Evolutionary conservation across 768 basidiomycete genomes (phyloP).

Genomic region (Lentinus brumalis): DNA sequence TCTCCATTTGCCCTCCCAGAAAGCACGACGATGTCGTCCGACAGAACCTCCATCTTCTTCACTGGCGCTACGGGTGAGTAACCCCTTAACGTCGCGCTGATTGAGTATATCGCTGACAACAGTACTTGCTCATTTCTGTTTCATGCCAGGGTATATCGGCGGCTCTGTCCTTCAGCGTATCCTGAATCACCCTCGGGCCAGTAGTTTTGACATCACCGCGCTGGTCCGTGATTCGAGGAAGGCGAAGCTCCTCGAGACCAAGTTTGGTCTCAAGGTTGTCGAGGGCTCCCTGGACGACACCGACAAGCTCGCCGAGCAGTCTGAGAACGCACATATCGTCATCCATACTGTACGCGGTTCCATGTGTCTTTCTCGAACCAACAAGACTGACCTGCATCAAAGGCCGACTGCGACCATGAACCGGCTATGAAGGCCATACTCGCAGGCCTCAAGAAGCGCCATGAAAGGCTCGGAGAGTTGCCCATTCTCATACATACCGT

Average conservation of each 20-base stretch:
- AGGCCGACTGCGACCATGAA: constrained; percentile 52
- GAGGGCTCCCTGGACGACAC: constrained; percentile 33
- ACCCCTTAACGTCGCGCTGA: not conserved
- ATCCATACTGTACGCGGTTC: constrained; percentile 16
- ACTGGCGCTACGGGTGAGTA: constrained; percentile 46
- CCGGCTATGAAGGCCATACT: constrained; percentile 48
- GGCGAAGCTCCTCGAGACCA: constrained; percentile 7
- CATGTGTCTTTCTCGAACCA: not conserved
- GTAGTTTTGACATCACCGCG: constrained; percentile 6
- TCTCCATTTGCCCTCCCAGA: too few species aligned
- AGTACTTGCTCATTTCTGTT: not conserved
- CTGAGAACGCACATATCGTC: constrained; percentile 45
- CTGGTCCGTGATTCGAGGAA: constrained; percentile 9
- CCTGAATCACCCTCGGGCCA: constrained; percentile 36
- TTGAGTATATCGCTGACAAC: not conserved
- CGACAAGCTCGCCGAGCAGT: constrained; percentile 38
- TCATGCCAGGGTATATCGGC: constrained; percentile 51
- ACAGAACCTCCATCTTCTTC: constrained; percentile 41
- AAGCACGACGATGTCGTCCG: not conserved
- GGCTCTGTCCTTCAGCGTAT: constrained; percentile 54
- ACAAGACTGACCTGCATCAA: too few species aligned
- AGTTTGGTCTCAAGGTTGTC: constrained; percentile 24
- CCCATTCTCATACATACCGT: constrained; percentile 65
- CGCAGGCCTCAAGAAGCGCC: constrained; percentile 50
- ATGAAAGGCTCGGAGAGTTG: constrained; percentile 40